Conservation (phyloP, 495 filamentous ascomycete genomes). For the Platismatia glauca region DNA sequence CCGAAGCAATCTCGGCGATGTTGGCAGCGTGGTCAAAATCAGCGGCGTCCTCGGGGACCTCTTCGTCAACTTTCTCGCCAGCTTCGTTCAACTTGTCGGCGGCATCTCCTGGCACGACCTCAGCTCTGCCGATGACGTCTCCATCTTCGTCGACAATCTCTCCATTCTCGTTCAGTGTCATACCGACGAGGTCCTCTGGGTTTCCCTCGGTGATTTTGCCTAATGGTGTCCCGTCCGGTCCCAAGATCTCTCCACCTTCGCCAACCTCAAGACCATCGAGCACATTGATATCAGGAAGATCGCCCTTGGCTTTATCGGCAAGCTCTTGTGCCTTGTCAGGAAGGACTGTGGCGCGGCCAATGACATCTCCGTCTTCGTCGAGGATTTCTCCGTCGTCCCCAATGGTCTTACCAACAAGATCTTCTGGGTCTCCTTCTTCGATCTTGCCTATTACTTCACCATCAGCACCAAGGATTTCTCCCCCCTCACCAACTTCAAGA, state of each 20-base stretch:
- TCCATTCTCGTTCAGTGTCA: conserved; percentile 50
- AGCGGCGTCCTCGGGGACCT: conserved; percentile 26
- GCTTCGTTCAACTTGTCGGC: conserved; percentile 27
- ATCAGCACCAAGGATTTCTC: conserved; percentile 33
- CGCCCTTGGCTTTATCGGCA: conserved; percentile 26
- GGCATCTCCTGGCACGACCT: conserved; percentile 39
- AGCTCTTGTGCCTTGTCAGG: conserved; percentile 29
- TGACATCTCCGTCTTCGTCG: conserved; percentile 42
- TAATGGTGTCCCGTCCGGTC: conserved; percentile 45
- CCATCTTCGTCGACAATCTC: conserved; percentile 59
- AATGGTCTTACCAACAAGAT: conserved; percentile 40
- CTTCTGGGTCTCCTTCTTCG: conserved; percentile 37
- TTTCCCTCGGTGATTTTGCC: conserved; percentile 53
- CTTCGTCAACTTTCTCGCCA: conserved; percentile 24
- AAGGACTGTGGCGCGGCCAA: conserved; percentile 38
- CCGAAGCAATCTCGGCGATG: conserved; percentile 24
- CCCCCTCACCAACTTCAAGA: conserved; percentile 48
- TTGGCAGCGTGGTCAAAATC: conserved; percentile 26
- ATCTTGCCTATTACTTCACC: conserved; percentile 34
- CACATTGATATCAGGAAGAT: conserved; percentile 39
- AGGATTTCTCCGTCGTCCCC: conserved; percentile 47
- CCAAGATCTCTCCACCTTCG: conserved; percentile 48
- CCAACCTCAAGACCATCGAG: conserved; percentile 49
- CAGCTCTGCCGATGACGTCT: conserved; percentile 50
- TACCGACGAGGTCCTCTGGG: conserved; percentile 51